phyloP scores from a whole-genome alignment of 2,329 filamentous ascomycete species.

The Pestalotiopsis sp. region DNA sequence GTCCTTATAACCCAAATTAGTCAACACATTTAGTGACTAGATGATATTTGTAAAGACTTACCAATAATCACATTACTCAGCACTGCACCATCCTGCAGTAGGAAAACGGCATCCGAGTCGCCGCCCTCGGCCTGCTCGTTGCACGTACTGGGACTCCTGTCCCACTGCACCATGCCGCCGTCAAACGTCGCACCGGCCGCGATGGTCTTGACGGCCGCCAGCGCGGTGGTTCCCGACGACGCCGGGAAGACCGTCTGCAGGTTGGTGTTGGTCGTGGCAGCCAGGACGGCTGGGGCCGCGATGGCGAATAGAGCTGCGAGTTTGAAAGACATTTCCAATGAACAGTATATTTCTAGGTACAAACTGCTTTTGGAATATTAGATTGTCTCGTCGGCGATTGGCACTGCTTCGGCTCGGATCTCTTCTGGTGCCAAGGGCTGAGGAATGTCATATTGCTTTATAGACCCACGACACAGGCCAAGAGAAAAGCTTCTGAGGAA shows the following conservation, averaged over 20 bases:
- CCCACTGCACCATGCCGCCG: conserved; percentile 42
- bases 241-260: conserved; percentile 35
- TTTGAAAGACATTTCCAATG: neutral
- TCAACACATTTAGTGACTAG: neutral
- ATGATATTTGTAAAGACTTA: neutral
- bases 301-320: neutral
- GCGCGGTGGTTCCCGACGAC: conserved; percentile 40
- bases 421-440: neutral
- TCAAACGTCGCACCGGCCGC: conserved; percentile 46
- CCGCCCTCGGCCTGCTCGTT: conserved; percentile 6
- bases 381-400: no score
- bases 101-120: conserved; percentile 4
- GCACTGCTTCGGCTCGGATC: no score
- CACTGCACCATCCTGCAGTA: neutral
- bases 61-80: conserved; percentile 2
- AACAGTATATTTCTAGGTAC: neutral
- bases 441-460: neutral
- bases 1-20: neutral
- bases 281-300: neutral
- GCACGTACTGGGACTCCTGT: conserved; percentile 25
- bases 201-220: conserved; percentile 45
- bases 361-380: no score
- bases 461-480: neutral
- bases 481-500: neutral
- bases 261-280: conserved; percentile 25